phyloP scores from a whole-genome alignment of 2,329 filamentous ascomycete genomes.

The Beauveria medogensis region DNA sequence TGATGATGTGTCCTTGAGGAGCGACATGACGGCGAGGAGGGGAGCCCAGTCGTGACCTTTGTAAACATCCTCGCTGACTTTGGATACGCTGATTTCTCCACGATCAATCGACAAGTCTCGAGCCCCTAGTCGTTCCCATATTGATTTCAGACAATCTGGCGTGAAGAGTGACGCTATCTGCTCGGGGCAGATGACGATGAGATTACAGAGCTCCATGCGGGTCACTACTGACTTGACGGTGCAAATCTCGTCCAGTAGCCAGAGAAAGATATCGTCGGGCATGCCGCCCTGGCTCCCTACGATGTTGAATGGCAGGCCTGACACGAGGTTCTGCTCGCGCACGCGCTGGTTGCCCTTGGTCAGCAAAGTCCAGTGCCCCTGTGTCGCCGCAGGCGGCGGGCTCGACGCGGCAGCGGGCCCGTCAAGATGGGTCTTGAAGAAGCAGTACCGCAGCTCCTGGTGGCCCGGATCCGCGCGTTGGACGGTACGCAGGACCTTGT shows the following conservation, averaged over 20 bases:
- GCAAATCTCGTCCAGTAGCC: slow-evolving; percentile 55
- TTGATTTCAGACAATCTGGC: slow-evolving; percentile 34
- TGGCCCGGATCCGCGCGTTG: slow-evolving; percentile 38
- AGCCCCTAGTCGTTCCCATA: slow-evolving; percentile 55
- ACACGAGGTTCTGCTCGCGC: slow-evolving; percentile 52
- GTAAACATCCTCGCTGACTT: slow-evolving; percentile 21
- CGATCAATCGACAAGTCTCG: slow-evolving; percentile 33
- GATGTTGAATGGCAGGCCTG: slow-evolving; percentile 52
- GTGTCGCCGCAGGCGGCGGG: slow-evolving; percentile 24
- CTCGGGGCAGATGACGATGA: slow-evolving; percentile 38
- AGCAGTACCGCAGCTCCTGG: slow-evolving; percentile 35
- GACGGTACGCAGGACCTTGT: slow-evolving; percentile 40
- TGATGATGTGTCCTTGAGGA: slow-evolving; percentile 31
- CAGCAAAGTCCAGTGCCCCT: slow-evolving; percentile 40
- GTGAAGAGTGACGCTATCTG: slow-evolving; percentile 39
- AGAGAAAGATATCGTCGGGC: slow-evolving; percentile 57
- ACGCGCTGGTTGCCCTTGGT: slow-evolving; percentile 33
- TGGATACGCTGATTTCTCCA: slow-evolving; percentile 17
- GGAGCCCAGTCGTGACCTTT: slow-evolving; percentile 37
- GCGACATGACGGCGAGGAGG: slow-evolving; percentile 34
- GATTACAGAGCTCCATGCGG: slow-evolving; percentile 50
- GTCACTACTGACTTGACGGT: slow-evolving; percentile 47
- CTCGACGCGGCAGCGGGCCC: slow-evolving; percentile 18
- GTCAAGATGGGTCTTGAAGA: slow-evolving; percentile 32
- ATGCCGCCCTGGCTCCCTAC: slow-evolving; percentile 28